These are phyloP conservation scores for Schoenoplectus tabernaemontani DNA, from an alignment of 202 grass and related monocot species.

Conservation along the genomic window DNA sequence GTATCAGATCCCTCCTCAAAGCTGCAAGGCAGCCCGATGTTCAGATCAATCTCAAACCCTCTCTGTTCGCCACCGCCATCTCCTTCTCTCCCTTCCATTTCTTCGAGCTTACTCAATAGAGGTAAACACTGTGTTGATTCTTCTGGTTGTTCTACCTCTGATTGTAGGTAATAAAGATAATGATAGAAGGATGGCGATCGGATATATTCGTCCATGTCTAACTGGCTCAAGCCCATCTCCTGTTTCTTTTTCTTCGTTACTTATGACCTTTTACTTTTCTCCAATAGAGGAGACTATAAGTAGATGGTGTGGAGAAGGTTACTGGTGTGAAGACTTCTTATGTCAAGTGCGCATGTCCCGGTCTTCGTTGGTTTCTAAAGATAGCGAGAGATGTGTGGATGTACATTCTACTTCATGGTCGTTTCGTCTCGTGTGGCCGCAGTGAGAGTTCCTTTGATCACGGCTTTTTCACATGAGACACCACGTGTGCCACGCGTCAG, in stretches of 20 bases:
- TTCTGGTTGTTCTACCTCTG: constrained; percentile 8
- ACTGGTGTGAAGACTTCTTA: constrained; percentile 21
- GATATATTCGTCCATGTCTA: constrained; percentile 21
- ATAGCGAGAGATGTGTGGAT: not conserved
- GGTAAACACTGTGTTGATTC: constrained; percentile 41
- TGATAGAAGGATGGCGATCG: not conserved
- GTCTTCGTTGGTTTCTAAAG: constrained; percentile 18
- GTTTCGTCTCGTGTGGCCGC: constrained; percentile 4
- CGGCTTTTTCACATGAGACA: constrained; percentile 12
- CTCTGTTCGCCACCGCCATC: not conserved
- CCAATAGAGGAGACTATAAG: not conserved
- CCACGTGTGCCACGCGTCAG: constrained; percentile 6
- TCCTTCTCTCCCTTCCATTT: constrained; percentile 26
- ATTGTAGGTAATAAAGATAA: not conserved
- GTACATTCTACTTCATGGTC: not conserved
- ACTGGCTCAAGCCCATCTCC: constrained; percentile 19
- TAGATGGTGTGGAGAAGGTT: constrained; percentile 18
- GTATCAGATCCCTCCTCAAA: constrained; percentile 2
- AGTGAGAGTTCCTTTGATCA: not conserved
- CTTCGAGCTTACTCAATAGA: constrained; percentile 56
- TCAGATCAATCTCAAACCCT: constrained; percentile 36
- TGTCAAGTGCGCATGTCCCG: constrained; percentile 52
- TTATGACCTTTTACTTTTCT: not conserved
- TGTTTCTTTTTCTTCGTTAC: not conserved
- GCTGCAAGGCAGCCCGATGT: constrained; percentile 37